phyloP scores from a whole-genome alignment of 2,329 filamentous ascomycete species.

The Gnomoniopsis smithogilvyi region DNA sequence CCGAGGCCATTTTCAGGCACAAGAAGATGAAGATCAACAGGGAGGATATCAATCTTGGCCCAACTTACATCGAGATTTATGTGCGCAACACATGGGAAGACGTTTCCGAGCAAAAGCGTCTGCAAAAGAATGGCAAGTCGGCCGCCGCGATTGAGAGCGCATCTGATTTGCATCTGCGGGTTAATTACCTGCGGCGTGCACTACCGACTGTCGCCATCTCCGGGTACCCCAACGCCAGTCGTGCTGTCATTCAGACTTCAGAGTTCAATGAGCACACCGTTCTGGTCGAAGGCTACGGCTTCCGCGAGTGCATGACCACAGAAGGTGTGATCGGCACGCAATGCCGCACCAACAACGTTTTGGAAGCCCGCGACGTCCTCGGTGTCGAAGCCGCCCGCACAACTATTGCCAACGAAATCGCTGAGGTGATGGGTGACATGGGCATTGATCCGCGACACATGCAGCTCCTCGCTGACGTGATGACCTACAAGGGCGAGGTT shows the following conservation, averaged over 20 bases:
- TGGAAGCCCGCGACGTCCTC: conserved; percentile 83
- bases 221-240: conserved; percentile 79
- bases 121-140: conserved; percentile 41
- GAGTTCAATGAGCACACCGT: conserved; percentile 68
- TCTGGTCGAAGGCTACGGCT: conserved; percentile 91
- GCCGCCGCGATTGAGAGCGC: conserved; percentile 42
- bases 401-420: conserved; percentile 88
- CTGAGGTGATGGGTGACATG: conserved; percentile 88
- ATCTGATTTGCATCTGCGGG: conserved; percentile 68
- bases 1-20: conserved; percentile 70
- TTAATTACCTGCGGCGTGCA: conserved; percentile 80
- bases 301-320: conserved; percentile 87
- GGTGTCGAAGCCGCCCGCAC: conserved; percentile 91
- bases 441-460: conserved; percentile 96
- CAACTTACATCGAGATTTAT: conserved; percentile 67
- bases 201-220: conserved; percentile 84
- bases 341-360: conserved; percentile 79
- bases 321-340: conserved; percentile 79
- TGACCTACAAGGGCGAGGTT: conserved; percentile 98
- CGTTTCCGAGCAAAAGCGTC: conserved; percentile 44
- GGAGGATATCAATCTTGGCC: conserved; percentile 61
- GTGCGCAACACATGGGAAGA: conserved; percentile 56
- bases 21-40: conserved; percentile 76
- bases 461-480: conserved; percentile 94
- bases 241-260: conserved; percentile 85